Evolutionary conservation across 2,329 filamentous ascomycete genomes (phyloP).

Genomic region (Aspergillus thermomutatus): DNA sequence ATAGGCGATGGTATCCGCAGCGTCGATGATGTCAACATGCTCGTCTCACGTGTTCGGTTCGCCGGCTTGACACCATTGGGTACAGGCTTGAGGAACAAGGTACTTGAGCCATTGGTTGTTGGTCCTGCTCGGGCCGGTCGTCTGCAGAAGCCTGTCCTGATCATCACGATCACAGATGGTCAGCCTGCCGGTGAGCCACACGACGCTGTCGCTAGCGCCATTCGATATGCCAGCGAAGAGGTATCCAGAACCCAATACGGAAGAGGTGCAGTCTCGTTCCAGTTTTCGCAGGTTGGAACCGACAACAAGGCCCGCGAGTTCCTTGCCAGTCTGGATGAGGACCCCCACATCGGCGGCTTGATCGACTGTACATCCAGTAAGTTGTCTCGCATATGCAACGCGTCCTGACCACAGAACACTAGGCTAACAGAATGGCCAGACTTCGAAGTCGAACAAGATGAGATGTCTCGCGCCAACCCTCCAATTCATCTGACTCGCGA

Average conservation of each 20-base stretch:
- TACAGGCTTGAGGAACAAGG: constrained; percentile 59
- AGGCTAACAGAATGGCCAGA: constrained; percentile 41
- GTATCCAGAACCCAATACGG: constrained; percentile 52
- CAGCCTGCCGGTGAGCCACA: constrained; percentile 62
- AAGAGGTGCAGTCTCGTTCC: constrained; percentile 59
- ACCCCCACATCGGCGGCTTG: constrained; percentile 58
- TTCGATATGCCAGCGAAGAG: constrained; percentile 53
- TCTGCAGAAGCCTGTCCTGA: constrained; percentile 61
- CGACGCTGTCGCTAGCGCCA: constrained; percentile 55
- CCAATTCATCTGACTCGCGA: constrained; percentile 63
- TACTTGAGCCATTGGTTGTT: constrained; percentile 60
- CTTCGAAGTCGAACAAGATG: constrained; percentile 65
- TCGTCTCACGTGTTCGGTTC: constrained; percentile 60
- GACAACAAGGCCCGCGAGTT: constrained; percentile 63
- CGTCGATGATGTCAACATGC: constrained; percentile 56
- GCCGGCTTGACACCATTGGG: constrained; percentile 66
- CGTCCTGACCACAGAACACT: background rate
- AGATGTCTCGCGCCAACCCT: constrained; percentile 60
- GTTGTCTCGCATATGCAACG: constrained; percentile 21
- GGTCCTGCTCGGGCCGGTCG: constrained; percentile 50
- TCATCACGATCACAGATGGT: constrained; percentile 65
- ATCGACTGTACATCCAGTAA: constrained; percentile 68
- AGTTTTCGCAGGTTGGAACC: constrained; percentile 68
- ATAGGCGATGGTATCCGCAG: constrained; percentile 54
- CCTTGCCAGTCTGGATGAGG: constrained; percentile 61